These are phyloP conservation scores for Vigna angularis DNA, from an alignment of 306 rosid species.

Conservation along the genomic window DNA sequence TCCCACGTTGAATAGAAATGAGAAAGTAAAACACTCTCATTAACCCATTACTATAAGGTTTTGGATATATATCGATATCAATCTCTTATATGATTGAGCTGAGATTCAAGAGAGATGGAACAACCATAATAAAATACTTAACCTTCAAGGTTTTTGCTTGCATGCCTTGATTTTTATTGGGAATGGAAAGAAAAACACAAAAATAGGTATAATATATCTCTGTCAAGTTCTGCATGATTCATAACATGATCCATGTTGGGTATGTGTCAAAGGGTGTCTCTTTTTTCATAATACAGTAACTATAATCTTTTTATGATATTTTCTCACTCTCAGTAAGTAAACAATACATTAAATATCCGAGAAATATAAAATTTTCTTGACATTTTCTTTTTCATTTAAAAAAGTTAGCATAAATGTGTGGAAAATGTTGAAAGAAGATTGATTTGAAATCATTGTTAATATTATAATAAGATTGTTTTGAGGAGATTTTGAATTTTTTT, in stretches of 20 bases:
- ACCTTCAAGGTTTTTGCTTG: slow-evolving; percentile 5
- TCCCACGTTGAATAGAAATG: accelerated
- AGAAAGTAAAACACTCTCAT: too few species aligned
- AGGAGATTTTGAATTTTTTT: not conserved
- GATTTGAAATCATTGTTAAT: not conserved
- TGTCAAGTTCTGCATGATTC: not conserved
- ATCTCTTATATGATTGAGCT: too few species aligned
- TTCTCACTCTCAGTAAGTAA: not conserved
- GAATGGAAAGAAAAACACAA: not conserved
- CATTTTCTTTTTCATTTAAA: not conserved
- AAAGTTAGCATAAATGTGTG: not conserved
- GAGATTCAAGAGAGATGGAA: not conserved
- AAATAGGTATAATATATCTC: not conserved
- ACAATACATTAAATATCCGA: not conserved
- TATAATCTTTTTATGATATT: not conserved
- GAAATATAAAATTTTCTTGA: not conserved
- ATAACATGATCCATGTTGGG: not conserved
- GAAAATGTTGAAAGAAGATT: not conserved
- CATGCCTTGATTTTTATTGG: not conserved
- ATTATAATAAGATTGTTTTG: not conserved
- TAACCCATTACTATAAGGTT: too few species aligned
- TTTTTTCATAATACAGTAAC: not conserved
- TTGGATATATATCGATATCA: too few species aligned
- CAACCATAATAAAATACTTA: slow-evolving; percentile 24
- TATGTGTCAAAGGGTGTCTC: not conserved